Evolutionary conservation across 306 rosid species (phyloP).

Genomic region (Malus domestica): DNA sequence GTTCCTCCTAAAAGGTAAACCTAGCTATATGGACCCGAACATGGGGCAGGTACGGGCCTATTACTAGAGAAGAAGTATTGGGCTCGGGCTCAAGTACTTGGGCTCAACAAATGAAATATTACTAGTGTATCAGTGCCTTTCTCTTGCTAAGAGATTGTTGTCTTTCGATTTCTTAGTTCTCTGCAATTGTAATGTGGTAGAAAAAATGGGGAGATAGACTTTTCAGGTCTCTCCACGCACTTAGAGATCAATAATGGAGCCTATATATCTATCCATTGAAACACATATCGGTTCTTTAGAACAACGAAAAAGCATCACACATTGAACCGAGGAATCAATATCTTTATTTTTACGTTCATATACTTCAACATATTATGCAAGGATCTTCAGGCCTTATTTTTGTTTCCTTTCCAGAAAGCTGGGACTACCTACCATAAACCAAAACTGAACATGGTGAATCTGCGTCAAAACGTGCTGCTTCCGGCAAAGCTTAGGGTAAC

Average conservation of each 20-base stretch:
- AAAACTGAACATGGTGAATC: constrained; percentile 17
- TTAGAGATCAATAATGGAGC: neutral
- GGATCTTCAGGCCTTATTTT: neutral
- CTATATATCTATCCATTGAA: neutral
- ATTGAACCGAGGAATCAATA: neutral
- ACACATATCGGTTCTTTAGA: neutral
- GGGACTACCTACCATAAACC: constrained; percentile 1
- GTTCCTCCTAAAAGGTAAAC: too few relatives aligned
- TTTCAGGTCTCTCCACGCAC: neutral
- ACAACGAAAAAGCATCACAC: neutral
- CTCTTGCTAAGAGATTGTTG: neutral
- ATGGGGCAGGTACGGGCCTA: too few relatives aligned
- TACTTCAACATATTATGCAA: constrained; percentile 6
- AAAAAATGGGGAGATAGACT: too few relatives aligned
- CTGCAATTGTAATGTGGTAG: too few relatives aligned
- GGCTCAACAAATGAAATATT: neutral
- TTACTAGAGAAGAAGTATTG: too few relatives aligned
- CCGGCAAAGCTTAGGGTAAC: constrained; percentile 8
- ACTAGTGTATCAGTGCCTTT: neutral
- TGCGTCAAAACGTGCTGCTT: constrained; percentile 3
- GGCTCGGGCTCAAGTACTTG: too few relatives aligned
- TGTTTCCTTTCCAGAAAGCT: constrained; percentile 2
- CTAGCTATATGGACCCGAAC: too few relatives aligned
- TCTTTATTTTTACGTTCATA: neutral
- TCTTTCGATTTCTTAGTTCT: neutral